Evolutionary conservation across 2,329 filamentous ascomycete genomes (phyloP).

Genomic region (Pyricularia grisea): DNA sequence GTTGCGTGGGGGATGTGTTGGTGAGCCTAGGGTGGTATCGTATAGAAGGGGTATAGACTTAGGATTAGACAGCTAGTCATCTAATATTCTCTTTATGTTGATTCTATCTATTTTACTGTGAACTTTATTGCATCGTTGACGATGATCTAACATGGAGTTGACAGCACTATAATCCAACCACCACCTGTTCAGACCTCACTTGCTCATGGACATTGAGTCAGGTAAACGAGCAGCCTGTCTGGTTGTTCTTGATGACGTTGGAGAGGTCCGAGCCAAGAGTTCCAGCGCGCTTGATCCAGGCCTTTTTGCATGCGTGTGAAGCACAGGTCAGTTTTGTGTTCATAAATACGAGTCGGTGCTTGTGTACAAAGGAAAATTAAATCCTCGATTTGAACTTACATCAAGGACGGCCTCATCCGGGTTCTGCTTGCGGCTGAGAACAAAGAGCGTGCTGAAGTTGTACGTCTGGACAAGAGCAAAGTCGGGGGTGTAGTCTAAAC

Average conservation of each 20-base stretch:
- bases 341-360: too few relatives aligned
- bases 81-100: neutral
- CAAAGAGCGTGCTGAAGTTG: constrained; percentile 22
- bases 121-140: too few relatives aligned
- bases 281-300: constrained; percentile 1
- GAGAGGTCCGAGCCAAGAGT: neutral
- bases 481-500: constrained; percentile 19
- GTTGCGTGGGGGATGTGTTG: neutral
- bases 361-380: too few relatives aligned
- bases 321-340: neutral
- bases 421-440: constrained; percentile 20
- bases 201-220: neutral
- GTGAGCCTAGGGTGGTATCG: neutral
- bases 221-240: constrained; percentile 1
- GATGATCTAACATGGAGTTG: neutral
- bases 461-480: constrained; percentile 22
- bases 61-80: neutral
- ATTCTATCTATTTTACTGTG: neutral
- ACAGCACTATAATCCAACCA: neutral
- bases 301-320: neutral
- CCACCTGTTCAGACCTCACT: neutral
- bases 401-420: constrained; percentile 17
- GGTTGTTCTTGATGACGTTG: neutral
- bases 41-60: neutral
- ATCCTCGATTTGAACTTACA: constrained; percentile 11